Evolutionary conservation across 2,329 filamentous ascomycete genomes (phyloP).

Genomic region (Penicillium sp.): DNA sequence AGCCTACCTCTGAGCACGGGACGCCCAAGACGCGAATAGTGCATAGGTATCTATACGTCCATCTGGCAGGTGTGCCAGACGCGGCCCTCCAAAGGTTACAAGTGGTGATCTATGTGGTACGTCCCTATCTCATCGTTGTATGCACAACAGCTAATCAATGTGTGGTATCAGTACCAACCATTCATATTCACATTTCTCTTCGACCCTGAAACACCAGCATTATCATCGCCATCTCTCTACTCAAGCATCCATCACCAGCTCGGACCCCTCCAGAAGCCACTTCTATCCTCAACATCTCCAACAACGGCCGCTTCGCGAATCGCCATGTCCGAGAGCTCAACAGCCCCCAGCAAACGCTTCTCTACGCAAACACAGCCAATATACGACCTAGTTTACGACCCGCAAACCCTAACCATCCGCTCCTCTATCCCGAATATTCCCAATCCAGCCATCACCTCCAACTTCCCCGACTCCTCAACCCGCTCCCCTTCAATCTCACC

Average conservation of each 20-base stretch:
- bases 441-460: constrained; percentile 42
- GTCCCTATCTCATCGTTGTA: constrained; percentile 3
- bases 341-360: constrained; percentile 33
- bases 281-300: constrained; percentile 47
- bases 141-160: constrained; percentile 7
- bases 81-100: constrained; percentile 30
- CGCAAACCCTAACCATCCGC: constrained; percentile 55
- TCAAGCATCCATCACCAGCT: constrained; percentile 49
- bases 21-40: constrained; percentile 32
- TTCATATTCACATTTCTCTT: constrained; percentile 52
- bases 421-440: constrained; percentile 64
- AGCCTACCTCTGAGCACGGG: constrained; percentile 17
- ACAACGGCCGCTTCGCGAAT: constrained; percentile 40
- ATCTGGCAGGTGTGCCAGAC: constrained; percentile 21
- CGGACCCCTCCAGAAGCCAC: constrained; percentile 46
- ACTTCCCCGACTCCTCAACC: constrained; percentile 15
- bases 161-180: constrained; percentile 40
- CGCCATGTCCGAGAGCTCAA: constrained; percentile 29
- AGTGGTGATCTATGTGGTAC: constrained; percentile 44
- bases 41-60: constrained; percentile 37
- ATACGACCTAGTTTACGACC: constrained; percentile 60
- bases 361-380: constrained; percentile 43
- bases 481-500: constrained; percentile 58
- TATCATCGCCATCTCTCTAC: constrained; percentile 46
- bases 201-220: constrained; percentile 40